A percentile compares a stretch with the other conserved stretches of the same genome.
phyloP scores from a whole-genome alignment of 352 stramenopile genomes.

The Elongisporangium anandrum region DNA sequence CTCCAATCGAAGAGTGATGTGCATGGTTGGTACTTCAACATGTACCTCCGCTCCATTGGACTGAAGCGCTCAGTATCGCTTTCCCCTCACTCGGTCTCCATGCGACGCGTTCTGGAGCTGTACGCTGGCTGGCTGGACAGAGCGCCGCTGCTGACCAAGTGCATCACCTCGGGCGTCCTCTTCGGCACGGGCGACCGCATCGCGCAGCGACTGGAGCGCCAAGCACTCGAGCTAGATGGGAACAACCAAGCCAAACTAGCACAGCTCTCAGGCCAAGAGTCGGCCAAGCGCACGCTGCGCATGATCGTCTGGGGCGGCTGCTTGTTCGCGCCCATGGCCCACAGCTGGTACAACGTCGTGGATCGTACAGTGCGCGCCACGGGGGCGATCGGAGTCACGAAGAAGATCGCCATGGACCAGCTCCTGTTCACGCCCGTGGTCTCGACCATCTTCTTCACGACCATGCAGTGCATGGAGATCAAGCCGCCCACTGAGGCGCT shows the following conservation, averaged over 20 bases:
- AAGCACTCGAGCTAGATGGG: slow-evolving; percentile 7
- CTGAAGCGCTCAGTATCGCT: slow-evolving; percentile 3
- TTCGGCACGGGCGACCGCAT: slow-evolving; percentile 41
- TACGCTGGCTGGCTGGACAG: slow-evolving; percentile 43
- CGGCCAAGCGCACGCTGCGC: slow-evolving; percentile 40
- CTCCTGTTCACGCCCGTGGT: slow-evolving; percentile 26
- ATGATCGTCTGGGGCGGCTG: slow-evolving; percentile 85
- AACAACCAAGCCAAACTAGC: neutral
- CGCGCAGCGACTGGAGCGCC: slow-evolving; percentile 31
- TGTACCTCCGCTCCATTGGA: neutral
- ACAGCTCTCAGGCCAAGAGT: neutral
- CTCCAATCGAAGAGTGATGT: too few species aligned
- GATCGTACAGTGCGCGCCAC: slow-evolving; percentile 39
- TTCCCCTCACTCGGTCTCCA: slow-evolving; percentile 3
- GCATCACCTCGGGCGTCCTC: slow-evolving; percentile 33
- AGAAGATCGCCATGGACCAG: slow-evolving; percentile 39
- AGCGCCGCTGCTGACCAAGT: slow-evolving; percentile 53
- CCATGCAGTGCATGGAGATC: slow-evolving; percentile 27
- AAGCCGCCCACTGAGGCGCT: slow-evolving; percentile 15
- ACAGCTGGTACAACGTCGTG: slow-evolving; percentile 85
- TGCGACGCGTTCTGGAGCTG: slow-evolving; percentile 22
- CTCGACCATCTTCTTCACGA: slow-evolving; percentile 40
- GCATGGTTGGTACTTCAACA: neutral
- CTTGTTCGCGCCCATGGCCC: slow-evolving; percentile 72
- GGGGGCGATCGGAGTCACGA: slow-evolving; percentile 25